phyloP scores from a whole-genome alignment of 2,329 filamentous ascomycete species.

The Beauveria scarabaeidicola region DNA sequence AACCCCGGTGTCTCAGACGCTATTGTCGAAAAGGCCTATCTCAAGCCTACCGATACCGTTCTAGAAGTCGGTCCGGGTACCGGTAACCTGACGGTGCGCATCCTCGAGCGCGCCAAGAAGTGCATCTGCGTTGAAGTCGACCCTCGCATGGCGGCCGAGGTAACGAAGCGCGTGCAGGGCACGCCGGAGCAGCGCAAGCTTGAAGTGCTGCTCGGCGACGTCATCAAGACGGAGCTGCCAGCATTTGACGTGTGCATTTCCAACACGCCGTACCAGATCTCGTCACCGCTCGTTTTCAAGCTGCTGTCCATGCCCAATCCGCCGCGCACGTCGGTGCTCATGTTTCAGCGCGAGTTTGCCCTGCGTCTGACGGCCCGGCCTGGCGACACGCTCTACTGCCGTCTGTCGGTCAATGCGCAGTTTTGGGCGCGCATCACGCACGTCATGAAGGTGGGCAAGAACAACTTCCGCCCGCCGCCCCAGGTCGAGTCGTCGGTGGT shows the following conservation, averaged over 20 bases:
- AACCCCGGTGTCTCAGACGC: slow-evolving; percentile 77
- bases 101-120: slow-evolving; percentile 79
- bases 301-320: slow-evolving; percentile 74
- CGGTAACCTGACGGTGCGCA: slow-evolving; percentile 81
- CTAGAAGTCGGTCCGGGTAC: slow-evolving; percentile 89
- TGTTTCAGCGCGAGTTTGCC: slow-evolving; percentile 95
- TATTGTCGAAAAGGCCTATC: slow-evolving; percentile 63
- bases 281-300: slow-evolving; percentile 83
- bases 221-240: slow-evolving; percentile 70
- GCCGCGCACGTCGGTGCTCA: slow-evolving; percentile 78
- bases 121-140: slow-evolving; percentile 83
- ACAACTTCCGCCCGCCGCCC: slow-evolving; percentile 94
- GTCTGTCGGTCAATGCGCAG: slow-evolving; percentile 87
- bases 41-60: slow-evolving; percentile 85
- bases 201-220: slow-evolving; percentile 80
- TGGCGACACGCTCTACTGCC: slow-evolving; percentile 79
- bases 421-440: slow-evolving; percentile 64
- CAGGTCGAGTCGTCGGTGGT: slow-evolving; percentile 89
- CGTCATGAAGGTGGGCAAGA: slow-evolving; percentile 89
- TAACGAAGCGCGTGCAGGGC: slow-evolving; percentile 88
- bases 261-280: slow-evolving; percentile 68
- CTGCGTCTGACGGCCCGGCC: slow-evolving; percentile 81
- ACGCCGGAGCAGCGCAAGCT: slow-evolving; percentile 76
- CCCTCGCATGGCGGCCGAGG: slow-evolving; percentile 90
- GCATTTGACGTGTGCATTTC: slow-evolving; percentile 78